These are phyloP conservation scores for Westerdykella ornata DNA, from an alignment of 2,329 filamentous ascomycete genomes.

Conservation along the genomic window DNA sequence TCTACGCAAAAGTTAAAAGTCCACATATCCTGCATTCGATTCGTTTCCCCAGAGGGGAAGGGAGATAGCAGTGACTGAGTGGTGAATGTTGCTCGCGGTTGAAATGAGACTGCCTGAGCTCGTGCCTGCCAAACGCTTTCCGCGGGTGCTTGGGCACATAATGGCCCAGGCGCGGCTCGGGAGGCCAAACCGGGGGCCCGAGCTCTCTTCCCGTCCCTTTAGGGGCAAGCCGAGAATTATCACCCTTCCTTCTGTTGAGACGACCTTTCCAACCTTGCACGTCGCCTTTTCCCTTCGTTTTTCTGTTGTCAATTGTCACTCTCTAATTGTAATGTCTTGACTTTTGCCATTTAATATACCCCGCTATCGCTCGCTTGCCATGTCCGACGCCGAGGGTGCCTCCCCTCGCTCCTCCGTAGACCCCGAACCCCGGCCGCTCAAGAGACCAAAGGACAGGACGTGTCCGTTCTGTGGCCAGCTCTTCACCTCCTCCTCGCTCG, in stretches of 20 bases:
- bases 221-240: neutral
- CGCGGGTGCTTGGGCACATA: neutral
- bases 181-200: neutral
- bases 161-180: neutral
- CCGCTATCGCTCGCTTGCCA: constrained; percentile 2
- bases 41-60: no score
- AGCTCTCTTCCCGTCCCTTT: neutral
- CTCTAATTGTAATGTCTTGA: neutral
- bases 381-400: constrained; percentile 33
- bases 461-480: constrained; percentile 84
- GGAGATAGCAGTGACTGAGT: neutral
- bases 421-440: constrained; percentile 26
- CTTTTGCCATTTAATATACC: neutral
- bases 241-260: neutral
- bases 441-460: constrained; percentile 71
- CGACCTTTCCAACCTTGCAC: neutral
- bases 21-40: no score
- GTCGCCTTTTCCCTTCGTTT: constrained; percentile 1
- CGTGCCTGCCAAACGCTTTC: neutral
- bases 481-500: constrained; percentile 90
- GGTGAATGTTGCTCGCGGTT: neutral
- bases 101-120: neutral
- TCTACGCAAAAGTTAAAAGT: no score
- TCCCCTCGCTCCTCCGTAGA: constrained; percentile 35
- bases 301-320: neutral